phyloP scores from a whole-genome alignment of 2,329 filamentous ascomycete species.

The Arthrocladium fulminans region DNA sequence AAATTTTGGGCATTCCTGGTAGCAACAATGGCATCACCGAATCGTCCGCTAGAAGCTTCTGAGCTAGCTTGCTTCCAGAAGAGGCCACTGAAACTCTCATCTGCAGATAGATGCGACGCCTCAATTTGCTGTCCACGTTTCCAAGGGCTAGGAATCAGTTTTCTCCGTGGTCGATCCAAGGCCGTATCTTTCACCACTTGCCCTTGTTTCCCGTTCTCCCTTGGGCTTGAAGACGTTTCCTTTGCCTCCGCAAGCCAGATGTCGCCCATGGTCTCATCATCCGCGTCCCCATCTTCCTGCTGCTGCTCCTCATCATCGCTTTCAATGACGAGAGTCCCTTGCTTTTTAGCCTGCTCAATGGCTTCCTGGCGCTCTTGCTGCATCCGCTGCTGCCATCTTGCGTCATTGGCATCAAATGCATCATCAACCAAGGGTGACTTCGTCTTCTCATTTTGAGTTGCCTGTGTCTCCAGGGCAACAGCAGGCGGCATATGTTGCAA shows the following conservation, averaged over 20 bases:
- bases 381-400: constrained; percentile 32
- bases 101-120: constrained; percentile 4
- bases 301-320: constrained; percentile 11
- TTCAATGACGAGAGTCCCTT: constrained; percentile 36
- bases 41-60: not conserved
- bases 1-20: constrained; percentile 4
- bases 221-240: constrained; percentile 32
- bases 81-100: constrained; percentile 19
- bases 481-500: constrained; percentile 10
- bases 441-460: constrained; percentile 3
- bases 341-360: constrained; percentile 35
- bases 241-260: constrained; percentile 38
- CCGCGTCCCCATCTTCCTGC: not conserved
- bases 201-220: constrained; percentile 4
- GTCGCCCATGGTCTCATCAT: constrained; percentile 32
- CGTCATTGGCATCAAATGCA: not conserved
- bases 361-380: constrained; percentile 38
- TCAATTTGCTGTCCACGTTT: constrained; percentile 25
- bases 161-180: constrained; percentile 16
- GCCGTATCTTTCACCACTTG: constrained; percentile 17
- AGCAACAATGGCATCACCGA: constrained; percentile 4
- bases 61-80: constrained; percentile 13
- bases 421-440: not conserved
- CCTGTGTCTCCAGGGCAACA: not conserved
- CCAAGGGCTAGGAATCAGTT: constrained; percentile 28